Percentiles rank a stretch among this genome's conserved stretches.
phyloP scores from a whole-genome alignment of 2,329 filamentous ascomycete genomes.

The Aspergillus japonicus region DNA sequence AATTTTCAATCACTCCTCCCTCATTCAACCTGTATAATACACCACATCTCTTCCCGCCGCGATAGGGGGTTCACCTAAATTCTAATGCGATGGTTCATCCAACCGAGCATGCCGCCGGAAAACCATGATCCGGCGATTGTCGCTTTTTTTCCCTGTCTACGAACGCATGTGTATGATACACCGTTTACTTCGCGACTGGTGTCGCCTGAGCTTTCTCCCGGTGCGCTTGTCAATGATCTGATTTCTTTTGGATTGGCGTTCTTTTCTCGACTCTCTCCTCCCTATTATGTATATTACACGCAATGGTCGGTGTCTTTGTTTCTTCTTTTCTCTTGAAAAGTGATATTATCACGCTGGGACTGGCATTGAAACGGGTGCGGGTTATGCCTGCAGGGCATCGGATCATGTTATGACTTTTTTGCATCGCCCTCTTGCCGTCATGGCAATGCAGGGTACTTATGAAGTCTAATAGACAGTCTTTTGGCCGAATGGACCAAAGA shows the following conservation, averaged over 20 bases:
- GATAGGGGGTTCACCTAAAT: conserved; percentile 21
- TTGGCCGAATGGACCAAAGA: background rate
- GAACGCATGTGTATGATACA: conserved; percentile 37
- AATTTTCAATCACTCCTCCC: conserved; percentile 10
- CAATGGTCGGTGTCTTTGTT: conserved; percentile 17
- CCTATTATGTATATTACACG: conserved; percentile 33
- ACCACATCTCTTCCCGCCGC: conserved; percentile 30
- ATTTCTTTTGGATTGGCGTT: conserved; percentile 17
- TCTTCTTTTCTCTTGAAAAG: conserved; percentile 14
- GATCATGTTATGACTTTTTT: conserved; percentile 12
- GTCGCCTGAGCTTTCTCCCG: conserved; percentile 31
- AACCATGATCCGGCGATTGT: background rate
- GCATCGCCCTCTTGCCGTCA: conserved; percentile 3
- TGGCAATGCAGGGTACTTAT: conserved; percentile 1
- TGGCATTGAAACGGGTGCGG: conserved; percentile 15
- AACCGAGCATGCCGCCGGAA: conserved; percentile 8
- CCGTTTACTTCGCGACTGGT: conserved; percentile 29
- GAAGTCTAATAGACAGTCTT: conserved; percentile 4
- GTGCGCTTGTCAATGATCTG: conserved; percentile 21
- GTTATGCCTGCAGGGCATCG: conserved; percentile 13
- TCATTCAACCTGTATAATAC: conserved; percentile 36
- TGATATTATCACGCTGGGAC: conserved; percentile 11
- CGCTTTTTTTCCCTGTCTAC: conserved; percentile 25
- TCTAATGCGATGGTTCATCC: background rate
- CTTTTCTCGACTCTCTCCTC: conserved; percentile 35